Evolutionary conservation across 768 basidiomycete genomes (phyloP).

Genomic region (Boletus subparvulus): DNA sequence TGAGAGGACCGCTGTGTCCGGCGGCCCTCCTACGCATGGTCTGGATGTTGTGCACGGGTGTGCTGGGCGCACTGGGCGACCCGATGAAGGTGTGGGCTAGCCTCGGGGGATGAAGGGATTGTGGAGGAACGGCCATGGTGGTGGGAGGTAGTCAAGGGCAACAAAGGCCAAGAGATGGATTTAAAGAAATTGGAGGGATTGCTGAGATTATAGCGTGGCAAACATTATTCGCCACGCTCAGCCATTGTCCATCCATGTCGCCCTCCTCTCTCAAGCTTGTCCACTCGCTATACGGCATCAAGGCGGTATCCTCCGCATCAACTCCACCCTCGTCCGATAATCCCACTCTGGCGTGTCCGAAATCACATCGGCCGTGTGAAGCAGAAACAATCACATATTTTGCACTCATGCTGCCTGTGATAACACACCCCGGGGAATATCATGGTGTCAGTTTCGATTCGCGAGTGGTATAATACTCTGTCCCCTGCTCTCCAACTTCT

Average conservation of each 20-base stretch:
- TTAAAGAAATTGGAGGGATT: constrained; percentile 2
- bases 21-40: constrained; percentile 89
- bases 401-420: background rate
- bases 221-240: too few species aligned
- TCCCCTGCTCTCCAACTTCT: constrained; percentile 62
- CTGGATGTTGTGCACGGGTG: constrained; percentile 87
- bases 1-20: constrained; percentile 85
- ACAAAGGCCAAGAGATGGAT: background rate
- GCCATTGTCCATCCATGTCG: background rate
- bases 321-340: background rate
- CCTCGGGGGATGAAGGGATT: constrained; percentile 66
- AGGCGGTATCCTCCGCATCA: constrained; percentile 32
- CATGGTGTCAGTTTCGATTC: constrained; percentile 44
- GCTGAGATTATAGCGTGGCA: too few species aligned
- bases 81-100: constrained; percentile 69
- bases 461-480: constrained; percentile 66
- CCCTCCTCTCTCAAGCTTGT: constrained; percentile 4
- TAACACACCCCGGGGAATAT: constrained; percentile 1
- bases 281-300: constrained; percentile 29
- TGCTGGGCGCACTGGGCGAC: constrained; percentile 77
- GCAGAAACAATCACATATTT: background rate
- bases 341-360: background rate
- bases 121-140: constrained; percentile 31
- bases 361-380: background rate
- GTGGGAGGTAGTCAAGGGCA: constrained; percentile 12